Percentiles rank a stretch among this genome's conserved stretches.
Evolutionary conservation across 805 yeast genomes (phyloP).

Genomic region (Schizosaccharomyces japonicus): DNA sequence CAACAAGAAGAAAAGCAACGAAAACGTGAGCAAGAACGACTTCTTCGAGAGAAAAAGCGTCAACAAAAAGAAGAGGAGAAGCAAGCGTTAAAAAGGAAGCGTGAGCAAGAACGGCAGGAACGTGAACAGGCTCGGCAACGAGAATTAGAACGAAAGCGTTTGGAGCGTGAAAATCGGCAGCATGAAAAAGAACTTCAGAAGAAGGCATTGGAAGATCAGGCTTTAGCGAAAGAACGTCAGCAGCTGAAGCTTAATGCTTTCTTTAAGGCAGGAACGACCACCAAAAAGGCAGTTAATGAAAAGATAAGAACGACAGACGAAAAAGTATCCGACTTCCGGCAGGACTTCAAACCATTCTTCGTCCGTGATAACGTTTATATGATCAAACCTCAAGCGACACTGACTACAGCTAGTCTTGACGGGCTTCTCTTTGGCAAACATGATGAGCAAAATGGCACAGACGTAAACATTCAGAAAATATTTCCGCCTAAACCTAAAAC

Average conservation of each 20-base stretch:
- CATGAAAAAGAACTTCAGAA: conserved; percentile 8
- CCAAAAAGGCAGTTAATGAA: background rate
- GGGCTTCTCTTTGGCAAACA: background rate
- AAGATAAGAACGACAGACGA: background rate
- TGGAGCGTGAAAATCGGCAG: conserved; percentile 2
- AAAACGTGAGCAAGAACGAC: background rate
- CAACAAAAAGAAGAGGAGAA: background rate
- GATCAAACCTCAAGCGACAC: background rate
- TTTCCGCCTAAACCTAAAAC: background rate
- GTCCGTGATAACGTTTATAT: background rate
- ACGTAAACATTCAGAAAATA: background rate
- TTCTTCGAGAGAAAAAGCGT: background rate
- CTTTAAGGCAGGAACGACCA: background rate
- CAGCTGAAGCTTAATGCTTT: background rate
- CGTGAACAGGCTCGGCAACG: conserved; percentile 3
- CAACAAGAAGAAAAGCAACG: background rate
- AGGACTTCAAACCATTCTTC: background rate
- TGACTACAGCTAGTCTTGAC: background rate
- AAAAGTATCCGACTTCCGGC: background rate
- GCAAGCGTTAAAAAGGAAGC: conserved; percentile 6
- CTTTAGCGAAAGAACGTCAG: background rate
- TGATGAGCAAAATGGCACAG: background rate
- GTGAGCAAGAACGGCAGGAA: conserved; percentile 6
- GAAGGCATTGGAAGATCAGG: background rate
- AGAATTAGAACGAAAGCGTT: conserved; percentile 2